Evolutionary conservation across 176 grass and related monocot species (phyloP).

Genomic region (Zizania latifolia): DNA sequence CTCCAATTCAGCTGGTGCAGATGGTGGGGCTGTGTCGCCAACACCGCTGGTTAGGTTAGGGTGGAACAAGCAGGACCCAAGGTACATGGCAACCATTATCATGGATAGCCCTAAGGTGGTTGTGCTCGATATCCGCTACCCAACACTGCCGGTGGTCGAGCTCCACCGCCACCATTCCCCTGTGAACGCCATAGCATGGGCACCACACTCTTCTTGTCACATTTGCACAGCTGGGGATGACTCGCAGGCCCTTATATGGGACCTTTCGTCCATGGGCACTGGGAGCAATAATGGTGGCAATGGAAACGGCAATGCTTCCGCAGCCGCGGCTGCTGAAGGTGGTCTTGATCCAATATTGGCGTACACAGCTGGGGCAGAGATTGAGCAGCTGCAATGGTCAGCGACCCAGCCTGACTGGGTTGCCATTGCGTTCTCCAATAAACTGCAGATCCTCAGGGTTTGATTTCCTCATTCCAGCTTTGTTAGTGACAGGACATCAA

Average conservation of each 20-base stretch:
- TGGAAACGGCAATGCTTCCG: too few relatives aligned
- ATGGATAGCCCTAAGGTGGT: conserved; percentile 99
- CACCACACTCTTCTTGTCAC: conserved; percentile 91
- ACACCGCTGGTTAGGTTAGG: conserved; percentile 76
- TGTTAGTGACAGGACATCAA: not conserved
- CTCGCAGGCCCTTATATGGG: conserved; percentile 90
- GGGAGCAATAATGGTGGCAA: conserved; percentile 37
- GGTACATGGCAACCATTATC: conserved; percentile 99
- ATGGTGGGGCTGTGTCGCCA: conserved; percentile 37
- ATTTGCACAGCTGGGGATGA: conserved; percentile 92
- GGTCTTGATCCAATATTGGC: conserved; percentile 89
- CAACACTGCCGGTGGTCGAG: conserved; percentile 86
- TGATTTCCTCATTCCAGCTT: conserved; percentile 34
- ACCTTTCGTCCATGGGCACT: conserved; percentile 83
- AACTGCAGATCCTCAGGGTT: conserved; percentile 91
- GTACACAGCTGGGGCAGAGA: conserved; percentile 90
- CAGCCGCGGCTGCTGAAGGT: conserved; percentile 52
- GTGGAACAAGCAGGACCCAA: conserved; percentile 99
- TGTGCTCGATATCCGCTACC: conserved; percentile 91
- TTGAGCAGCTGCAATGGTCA: conserved; percentile 99
- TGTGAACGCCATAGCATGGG: conserved; percentile 94
- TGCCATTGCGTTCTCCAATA: conserved; percentile 79
- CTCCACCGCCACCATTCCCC: conserved; percentile 87
- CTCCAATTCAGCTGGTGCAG: conserved; percentile 37
- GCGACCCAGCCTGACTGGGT: conserved; percentile 95